phyloP scores from a whole-genome alignment of 1,284 basidiomycete genomes.

The Porphyrellus sp. region DNA sequence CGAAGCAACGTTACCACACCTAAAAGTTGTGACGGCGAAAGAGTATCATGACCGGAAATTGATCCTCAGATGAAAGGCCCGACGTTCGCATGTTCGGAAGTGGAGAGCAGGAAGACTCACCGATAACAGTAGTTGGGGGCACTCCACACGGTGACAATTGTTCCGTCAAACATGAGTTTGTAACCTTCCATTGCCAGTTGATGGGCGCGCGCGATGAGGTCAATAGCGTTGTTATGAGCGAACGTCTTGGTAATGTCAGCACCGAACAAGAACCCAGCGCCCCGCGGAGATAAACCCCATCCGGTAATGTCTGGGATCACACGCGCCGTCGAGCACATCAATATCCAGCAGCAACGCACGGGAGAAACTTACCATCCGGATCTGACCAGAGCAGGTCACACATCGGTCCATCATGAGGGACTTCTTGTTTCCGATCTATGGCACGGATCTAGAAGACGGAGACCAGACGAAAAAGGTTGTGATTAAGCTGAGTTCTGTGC shows the following conservation, averaged over 20 bases:
- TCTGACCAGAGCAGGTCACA: slow-evolving; percentile 99
- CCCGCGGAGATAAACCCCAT: slow-evolving; percentile 96
- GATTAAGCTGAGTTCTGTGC: slow-evolving; percentile 19
- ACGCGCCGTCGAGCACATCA: slow-evolving; percentile 1
- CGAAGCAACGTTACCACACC: slow-evolving; percentile 92
- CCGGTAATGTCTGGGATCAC: slow-evolving; percentile 69
- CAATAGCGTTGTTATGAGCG: slow-evolving; percentile 88
- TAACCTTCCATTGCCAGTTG: slow-evolving; percentile 99
- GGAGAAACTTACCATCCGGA: slow-evolving; percentile 72
- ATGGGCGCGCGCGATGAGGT: slow-evolving; percentile 95
- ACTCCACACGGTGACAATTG: slow-evolving; percentile 98
- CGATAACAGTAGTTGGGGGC: slow-evolving; percentile 99
- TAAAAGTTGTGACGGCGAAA: slow-evolving; percentile 33
- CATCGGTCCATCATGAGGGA: slow-evolving; percentile 99
- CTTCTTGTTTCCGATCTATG: slow-evolving; percentile 96
- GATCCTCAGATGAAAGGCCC: slow-evolving; percentile 24
- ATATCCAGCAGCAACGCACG: slow-evolving; percentile 9
- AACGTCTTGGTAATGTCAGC: slow-evolving; percentile 89
- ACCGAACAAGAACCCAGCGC: slow-evolving; percentile 95
- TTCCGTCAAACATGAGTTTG: slow-evolving; percentile 96
- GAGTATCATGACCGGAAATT: slow-evolving; percentile 22
- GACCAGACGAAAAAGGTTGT: slow-evolving; percentile 20
- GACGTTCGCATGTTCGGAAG: slow-evolving; percentile 20
- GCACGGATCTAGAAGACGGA: slow-evolving; percentile 74
- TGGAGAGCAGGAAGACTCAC: slow-evolving; percentile 39